phyloP scores from a whole-genome alignment of 192 early-diverging fungal genomes.

The Coemansia erecta region DNA sequence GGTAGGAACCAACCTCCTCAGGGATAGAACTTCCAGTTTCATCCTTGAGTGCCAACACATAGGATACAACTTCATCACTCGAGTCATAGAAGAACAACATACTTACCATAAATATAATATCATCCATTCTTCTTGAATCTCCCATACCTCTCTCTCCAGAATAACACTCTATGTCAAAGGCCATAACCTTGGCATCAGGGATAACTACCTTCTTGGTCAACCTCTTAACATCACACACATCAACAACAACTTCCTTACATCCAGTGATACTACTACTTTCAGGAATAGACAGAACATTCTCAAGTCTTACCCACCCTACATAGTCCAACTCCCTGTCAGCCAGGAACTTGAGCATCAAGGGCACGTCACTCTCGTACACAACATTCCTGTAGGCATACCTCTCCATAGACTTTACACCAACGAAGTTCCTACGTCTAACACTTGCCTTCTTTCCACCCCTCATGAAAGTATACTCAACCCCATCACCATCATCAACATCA shows the following conservation, averaged over 20 bases:
- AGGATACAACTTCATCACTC: constrained; percentile 4
- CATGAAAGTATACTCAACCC: background rate
- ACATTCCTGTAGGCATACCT: background rate
- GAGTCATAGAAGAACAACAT: constrained; percentile 8
- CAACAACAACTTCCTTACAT: constrained; percentile 10
- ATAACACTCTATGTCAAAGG: constrained; percentile 28
- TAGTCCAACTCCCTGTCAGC: constrained; percentile 15
- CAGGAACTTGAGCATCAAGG: constrained; percentile 23
- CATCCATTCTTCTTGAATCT: constrained; percentile 14
- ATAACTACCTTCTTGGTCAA: constrained; percentile 9
- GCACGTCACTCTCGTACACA: background rate
- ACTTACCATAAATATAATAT: constrained; percentile 20
- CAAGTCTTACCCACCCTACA: constrained; percentile 18
- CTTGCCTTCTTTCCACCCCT: background rate
- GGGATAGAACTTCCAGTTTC: background rate
- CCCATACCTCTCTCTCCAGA: constrained; percentile 6
- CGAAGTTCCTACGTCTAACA: background rate
- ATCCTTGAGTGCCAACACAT: constrained; percentile 5
- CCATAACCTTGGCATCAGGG: constrained; percentile 18
- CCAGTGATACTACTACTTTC: constrained; percentile 2
- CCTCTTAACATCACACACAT: constrained; percentile 13
- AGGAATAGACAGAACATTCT: background rate
- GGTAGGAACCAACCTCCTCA: constrained; percentile 1
- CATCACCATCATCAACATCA: too few species aligned
- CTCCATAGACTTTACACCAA: background rate